Conservation (phyloP, 495 filamentous ascomycete species). For the Penicillium maclennaniae region DNA sequence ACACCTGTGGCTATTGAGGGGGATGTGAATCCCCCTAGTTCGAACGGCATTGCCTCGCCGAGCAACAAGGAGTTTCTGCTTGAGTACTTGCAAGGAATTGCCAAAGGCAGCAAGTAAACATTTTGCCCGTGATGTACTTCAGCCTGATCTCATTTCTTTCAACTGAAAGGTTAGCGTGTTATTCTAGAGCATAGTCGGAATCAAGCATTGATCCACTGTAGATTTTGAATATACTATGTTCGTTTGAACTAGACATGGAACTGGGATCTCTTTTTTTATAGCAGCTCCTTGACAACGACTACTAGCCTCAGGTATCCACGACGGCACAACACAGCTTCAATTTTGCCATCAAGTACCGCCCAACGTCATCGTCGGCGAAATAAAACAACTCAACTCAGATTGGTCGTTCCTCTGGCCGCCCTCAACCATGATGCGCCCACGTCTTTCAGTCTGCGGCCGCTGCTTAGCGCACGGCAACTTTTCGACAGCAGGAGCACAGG, state of each 20-base stretch:
- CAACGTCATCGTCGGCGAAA: slow-evolving; percentile 24
- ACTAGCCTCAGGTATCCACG: neutral
- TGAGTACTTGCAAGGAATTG: slow-evolving; percentile 66
- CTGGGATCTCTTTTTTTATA: too few species aligned
- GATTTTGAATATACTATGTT: neutral
- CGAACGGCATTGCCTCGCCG: slow-evolving; percentile 52
- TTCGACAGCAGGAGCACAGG: slow-evolving; percentile 27
- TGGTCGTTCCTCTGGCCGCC: slow-evolving; percentile 2
- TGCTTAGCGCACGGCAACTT: slow-evolving; percentile 28
- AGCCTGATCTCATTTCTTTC: neutral
- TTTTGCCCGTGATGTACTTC: neutral
- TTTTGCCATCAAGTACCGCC: slow-evolving; percentile 34
- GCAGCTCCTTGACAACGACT: too few species aligned
- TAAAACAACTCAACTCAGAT: slow-evolving; percentile 14
- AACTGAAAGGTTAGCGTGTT: neutral
- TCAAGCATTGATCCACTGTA: neutral
- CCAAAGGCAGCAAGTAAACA: slow-evolving; percentile 38
- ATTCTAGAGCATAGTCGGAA: neutral
- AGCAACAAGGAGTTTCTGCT: slow-evolving; percentile 75
- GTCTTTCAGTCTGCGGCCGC: slow-evolving; percentile 24
- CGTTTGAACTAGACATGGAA: neutral
- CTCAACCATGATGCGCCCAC: slow-evolving; percentile 35
- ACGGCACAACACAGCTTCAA: neutral
- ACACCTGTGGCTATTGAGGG: slow-evolving; percentile 42
- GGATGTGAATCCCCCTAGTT: slow-evolving; percentile 36